Evolutionary conservation across 2,329 filamentous ascomycete species (phyloP), one percentile per base, ranked within the genome.

Genomic region (Seiridium unicorne): DNA sequence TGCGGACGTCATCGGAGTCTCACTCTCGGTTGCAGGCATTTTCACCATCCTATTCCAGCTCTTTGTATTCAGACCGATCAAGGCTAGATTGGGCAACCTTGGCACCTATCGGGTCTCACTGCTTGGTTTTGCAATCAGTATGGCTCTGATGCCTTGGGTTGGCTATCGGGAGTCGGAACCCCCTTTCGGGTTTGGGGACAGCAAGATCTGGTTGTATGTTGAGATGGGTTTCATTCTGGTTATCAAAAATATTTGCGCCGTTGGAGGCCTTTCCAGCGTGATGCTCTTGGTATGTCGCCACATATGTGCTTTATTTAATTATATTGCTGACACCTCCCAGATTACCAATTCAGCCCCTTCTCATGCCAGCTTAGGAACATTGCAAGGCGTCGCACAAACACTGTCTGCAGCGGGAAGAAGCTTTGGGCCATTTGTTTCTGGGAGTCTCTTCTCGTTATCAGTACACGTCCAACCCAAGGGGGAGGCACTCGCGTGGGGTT

Each of bases 271-370:
- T 61, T 96, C 93, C 2, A 95, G 92, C 71, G 93, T 94, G 3
- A 86, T 98, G 75, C 81, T 96, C 13, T 76, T 99, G 73, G 92
- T 95, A 80, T 74, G 87, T 79, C 51, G 18, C n/a, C 18, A 40
- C 40, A 59, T 57, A 34, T 49, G 10, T 13, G 35, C 13, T 46
- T 34, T 26, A 26, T 47, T 51, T 42, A 31, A 44, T 46, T 10
- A 51, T 47, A 58, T 48, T 49, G 32, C 34, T 61, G 36, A 58
- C 35, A 31, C 32, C 4, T 34, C 4, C 11, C 63, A 94, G 91
- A 93, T 99, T 65, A 98, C 93, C 44, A 99, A 99, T 69, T 96
- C 91, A 1, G 92, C 93, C 0, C 91, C 93, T 0, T 92, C 93
- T 6, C 86, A 94, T 73, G 88, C 90, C 4, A 93, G 91, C 0